Evolutionary conservation across 441 rosid genomes (phyloP).

Genomic region (Croton laevigatus): DNA sequence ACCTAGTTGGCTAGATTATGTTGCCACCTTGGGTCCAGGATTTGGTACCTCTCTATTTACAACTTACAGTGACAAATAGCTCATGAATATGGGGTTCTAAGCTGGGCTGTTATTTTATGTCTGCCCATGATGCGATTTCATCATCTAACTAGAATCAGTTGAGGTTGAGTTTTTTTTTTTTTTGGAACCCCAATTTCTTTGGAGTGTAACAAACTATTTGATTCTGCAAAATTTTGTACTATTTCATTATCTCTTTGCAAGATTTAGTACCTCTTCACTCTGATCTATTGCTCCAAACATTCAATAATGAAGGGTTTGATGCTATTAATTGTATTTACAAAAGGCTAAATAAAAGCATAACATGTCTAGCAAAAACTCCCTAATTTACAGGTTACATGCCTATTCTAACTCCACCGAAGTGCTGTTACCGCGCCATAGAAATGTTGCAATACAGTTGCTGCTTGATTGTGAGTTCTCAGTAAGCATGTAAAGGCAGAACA

Average conservation of each 20-base stretch:
- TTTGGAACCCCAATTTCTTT: not conserved
- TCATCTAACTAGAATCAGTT: conserved; percentile 4
- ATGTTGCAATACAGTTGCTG: conserved; percentile 29
- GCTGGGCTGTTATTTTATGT: conserved; percentile 16
- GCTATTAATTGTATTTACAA: not conserved
- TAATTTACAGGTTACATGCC: not conserved
- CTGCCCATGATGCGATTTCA: conserved; percentile 19
- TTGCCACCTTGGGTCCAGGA: not conserved
- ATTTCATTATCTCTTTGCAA: not conserved
- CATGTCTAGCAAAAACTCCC: not conserved
- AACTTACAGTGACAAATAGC: not conserved
- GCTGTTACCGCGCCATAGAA: conserved; percentile 38
- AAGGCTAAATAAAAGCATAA: not conserved
- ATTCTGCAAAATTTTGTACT: conserved; percentile 8
- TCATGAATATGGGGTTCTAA: conserved; percentile 1
- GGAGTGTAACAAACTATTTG: not conserved
- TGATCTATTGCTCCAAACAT: not conserved
- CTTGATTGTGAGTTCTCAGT: conserved; percentile 49
- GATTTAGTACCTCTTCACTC: no score
- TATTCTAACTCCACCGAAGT: conserved; percentile 29
- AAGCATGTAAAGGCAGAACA: conserved; percentile 66
- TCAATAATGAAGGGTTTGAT: not conserved
- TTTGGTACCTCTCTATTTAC: not conserved
- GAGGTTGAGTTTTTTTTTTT: conserved; percentile 10
- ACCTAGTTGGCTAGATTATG: not conserved